Percentiles rank a stretch among this genome's conserved stretches.
These are phyloP conservation scores for Boletus edulis DNA, from an alignment of 768 basidiomycete genomes.

Conservation along the genomic window DNA sequence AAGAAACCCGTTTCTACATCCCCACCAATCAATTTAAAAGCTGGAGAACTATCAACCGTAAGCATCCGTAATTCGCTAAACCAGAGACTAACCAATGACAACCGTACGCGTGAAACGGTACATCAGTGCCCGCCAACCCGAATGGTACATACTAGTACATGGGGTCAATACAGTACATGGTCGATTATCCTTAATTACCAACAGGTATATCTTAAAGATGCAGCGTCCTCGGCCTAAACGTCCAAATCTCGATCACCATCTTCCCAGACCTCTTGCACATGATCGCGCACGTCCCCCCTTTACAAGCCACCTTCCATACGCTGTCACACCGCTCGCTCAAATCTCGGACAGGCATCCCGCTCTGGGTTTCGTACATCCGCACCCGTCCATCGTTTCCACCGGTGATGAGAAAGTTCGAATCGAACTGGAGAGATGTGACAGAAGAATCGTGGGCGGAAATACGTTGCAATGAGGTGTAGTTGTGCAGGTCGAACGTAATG, in stretches of 20 bases:
- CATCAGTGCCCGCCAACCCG: no score
- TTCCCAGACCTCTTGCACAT: conserved; percentile 78
- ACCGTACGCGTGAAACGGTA: no score
- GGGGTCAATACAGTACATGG: no score
- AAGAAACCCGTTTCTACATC: no score
- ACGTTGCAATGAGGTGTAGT: conserved; percentile 50
- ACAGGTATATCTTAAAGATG: conserved; percentile 8
- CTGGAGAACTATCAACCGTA: no score
- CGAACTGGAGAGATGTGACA: conserved; percentile 86
- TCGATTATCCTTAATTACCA: no score
- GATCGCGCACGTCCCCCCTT: conserved; percentile 70
- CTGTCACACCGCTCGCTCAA: conserved; percentile 74
- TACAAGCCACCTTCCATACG: conserved; percentile 85
- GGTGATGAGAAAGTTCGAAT: conserved; percentile 76
- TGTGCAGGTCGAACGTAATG: conserved; percentile 60
- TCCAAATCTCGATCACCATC: conserved; percentile 89
- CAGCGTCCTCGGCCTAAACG: conserved; percentile 47
- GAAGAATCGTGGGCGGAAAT: conserved; percentile 88
- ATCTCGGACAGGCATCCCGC: conserved; percentile 70
- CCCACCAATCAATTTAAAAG: no score
- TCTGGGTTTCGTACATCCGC: conserved; percentile 63
- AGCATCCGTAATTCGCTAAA: no score
- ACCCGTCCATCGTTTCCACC: conserved; percentile 87
- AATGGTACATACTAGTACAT: background rate
- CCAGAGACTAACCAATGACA: no score